Percentiles rank a stretch among this genome's conserved stretches.
Conservation (phyloP, 176 grass and related monocot species). For the Oryza brachyantha region DNA sequence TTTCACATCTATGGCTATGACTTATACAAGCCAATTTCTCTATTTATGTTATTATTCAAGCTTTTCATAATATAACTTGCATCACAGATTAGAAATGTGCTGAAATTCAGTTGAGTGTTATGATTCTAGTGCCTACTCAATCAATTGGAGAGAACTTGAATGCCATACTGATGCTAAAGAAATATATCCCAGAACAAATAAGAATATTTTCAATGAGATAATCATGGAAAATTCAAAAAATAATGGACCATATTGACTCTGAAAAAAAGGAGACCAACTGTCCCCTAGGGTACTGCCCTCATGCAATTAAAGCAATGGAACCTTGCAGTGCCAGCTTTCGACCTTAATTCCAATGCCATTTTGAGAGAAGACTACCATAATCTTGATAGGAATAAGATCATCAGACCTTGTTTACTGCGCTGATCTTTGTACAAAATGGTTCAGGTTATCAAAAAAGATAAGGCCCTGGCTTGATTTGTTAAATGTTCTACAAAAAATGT, state of each 20-base stretch:
- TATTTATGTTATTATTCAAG: constrained; percentile 10
- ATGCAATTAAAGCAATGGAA: neutral
- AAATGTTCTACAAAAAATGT: neutral
- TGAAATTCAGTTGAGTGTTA: neutral
- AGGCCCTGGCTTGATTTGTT: neutral
- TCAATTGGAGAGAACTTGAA: neutral
- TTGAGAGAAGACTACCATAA: neutral
- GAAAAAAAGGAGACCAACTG: neutral
- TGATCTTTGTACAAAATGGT: neutral
- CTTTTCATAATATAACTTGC: constrained; percentile 6
- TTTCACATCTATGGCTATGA: neutral
- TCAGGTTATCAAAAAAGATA: neutral
- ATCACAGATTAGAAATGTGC: constrained; percentile 2
- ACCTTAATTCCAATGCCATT: neutral
- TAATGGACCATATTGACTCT: neutral
- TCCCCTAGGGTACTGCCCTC: neutral
- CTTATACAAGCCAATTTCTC: neutral
- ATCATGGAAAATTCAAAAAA: neutral
- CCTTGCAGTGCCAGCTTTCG: neutral
- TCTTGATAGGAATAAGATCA: neutral
- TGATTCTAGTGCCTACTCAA: neutral
- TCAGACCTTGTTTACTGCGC: neutral
- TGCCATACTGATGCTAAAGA: neutral
- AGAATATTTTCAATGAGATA: neutral
- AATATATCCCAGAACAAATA: neutral